A percentile compares a stretch with the other conserved stretches of the same genome.
phyloP scores from a whole-genome alignment of 495 filamentous ascomycete genomes.

The Neurospora tetraspora region DNA sequence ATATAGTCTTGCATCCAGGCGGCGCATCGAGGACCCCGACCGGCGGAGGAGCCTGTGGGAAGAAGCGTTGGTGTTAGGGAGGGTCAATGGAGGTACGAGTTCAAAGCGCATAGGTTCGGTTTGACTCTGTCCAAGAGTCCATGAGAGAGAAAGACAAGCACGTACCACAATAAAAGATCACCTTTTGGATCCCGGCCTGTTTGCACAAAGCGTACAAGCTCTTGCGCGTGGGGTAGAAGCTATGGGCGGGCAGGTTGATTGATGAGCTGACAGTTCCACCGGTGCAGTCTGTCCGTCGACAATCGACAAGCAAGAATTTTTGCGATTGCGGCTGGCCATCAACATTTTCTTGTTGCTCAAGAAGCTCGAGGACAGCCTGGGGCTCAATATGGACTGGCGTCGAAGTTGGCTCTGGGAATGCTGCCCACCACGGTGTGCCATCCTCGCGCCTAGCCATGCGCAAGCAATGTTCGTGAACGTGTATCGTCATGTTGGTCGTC shows the following conservation, averaged over 20 bases:
- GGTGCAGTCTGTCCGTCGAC: constrained; percentile 19
- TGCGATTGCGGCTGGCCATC: not conserved
- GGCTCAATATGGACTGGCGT: constrained; percentile 4
- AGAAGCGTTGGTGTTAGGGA: not conserved
- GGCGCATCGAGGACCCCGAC: constrained; percentile 37
- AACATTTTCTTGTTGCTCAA: constrained; percentile 1
- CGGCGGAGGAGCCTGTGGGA: constrained; percentile 29
- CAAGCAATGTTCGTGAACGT: constrained; percentile 19
- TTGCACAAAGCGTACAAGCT: constrained; percentile 31
- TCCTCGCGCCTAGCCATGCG: constrained; percentile 18
- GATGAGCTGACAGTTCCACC: constrained; percentile 21
- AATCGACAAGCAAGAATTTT: constrained; percentile 23
- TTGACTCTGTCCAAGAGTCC: not conserved
- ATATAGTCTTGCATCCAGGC: constrained; percentile 40
- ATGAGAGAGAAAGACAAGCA: not conserved
- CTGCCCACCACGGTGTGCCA: constrained; percentile 35
- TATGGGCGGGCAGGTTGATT: constrained; percentile 40
- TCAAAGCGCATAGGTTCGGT: not conserved
- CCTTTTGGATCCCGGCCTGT: constrained; percentile 31
- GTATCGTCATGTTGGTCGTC: constrained; percentile 6
- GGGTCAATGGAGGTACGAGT: not conserved
- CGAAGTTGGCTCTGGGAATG: constrained; percentile 20
- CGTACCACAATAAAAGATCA: constrained; percentile 42
- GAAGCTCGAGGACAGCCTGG: constrained; percentile 6
- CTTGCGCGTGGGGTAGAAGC: constrained; percentile 32